Evolutionary conservation across 306 rosid species (phyloP).

Genomic region (Acmispon strigosus): DNA sequence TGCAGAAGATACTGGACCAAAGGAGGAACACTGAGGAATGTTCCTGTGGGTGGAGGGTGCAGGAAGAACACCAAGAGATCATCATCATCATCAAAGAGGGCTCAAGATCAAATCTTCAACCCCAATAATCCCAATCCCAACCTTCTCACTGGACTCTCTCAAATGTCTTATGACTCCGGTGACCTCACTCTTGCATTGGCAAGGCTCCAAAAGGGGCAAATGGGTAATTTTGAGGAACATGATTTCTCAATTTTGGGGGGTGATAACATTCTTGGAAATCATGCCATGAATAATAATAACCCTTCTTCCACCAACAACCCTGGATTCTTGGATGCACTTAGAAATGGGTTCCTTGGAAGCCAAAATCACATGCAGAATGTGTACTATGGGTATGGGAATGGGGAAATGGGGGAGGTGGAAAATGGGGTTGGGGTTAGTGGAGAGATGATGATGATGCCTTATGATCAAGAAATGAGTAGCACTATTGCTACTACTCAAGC

Average conservation of each 20-base stretch:
- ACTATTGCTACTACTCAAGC: slow-evolving; percentile 44
- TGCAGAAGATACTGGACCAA: slow-evolving; percentile 98
- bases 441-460: slow-evolving; percentile 46
- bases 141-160: slow-evolving; percentile 29
- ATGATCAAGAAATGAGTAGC: slow-evolving; percentile 43
- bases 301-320: slow-evolving; percentile 20
- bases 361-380: slow-evolving; percentile 39
- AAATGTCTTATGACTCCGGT: slow-evolving; percentile 49
- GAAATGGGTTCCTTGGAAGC: slow-evolving; percentile 49
- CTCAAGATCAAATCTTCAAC: slow-evolving; percentile 52
- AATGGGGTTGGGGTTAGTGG: slow-evolving; percentile 36
- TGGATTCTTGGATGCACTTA: slow-evolving; percentile 48
- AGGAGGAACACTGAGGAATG: slow-evolving; percentile 94
- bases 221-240: slow-evolving; percentile 49
- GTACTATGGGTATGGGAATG: slow-evolving; percentile 63
- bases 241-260: slow-evolving; percentile 44
- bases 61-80: slow-evolving; percentile 89
- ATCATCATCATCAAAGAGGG: slow-evolving; percentile 50
- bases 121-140: slow-evolving; percentile 45
- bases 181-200: slow-evolving; percentile 81
- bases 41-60: slow-evolving; percentile 98
- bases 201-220: slow-evolving; percentile 61
- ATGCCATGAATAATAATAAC: neutral
- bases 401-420: slow-evolving; percentile 50
- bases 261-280: slow-evolving; percentile 28